Conservation (phyloP, 495 filamentous ascomycete genomes). For the Neurospora sp. region DNA sequence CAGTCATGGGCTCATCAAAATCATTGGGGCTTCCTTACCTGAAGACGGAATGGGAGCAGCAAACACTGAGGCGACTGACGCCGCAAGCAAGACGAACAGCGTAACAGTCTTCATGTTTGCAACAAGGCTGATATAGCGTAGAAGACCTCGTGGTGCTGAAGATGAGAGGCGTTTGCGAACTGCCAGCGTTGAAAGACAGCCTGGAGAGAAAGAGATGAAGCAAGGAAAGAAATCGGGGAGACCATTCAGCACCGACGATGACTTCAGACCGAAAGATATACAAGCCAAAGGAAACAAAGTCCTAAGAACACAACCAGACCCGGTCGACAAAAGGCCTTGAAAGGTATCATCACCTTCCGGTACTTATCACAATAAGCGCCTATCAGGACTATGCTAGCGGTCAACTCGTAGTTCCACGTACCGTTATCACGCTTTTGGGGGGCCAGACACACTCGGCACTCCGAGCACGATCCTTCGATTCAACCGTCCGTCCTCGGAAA, state of each 20-base stretch:
- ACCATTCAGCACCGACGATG: neutral
- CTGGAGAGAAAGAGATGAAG: neutral
- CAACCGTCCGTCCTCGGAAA: neutral
- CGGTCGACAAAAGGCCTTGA: neutral
- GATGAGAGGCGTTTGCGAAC: neutral
- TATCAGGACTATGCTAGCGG: neutral
- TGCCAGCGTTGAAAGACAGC: neutral
- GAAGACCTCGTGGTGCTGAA: neutral
- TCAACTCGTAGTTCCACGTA: neutral
- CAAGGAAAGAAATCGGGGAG: neutral
- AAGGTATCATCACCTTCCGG: neutral
- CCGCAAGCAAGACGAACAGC: neutral
- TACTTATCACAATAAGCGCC: neutral
- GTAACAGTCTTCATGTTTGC: neutral
- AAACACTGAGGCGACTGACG: neutral
- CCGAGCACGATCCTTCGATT: neutral
- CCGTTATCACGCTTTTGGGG: neutral
- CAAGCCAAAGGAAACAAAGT: neutral
- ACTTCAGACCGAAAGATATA: neutral
- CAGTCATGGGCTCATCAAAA: neutral
- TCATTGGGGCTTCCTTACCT: neutral
- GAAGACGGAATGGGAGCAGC: neutral
- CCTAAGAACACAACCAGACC: neutral
- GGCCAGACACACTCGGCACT: neutral
- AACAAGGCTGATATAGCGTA: neutral